Conservation (phyloP, 441 rosid species). For the Bocquillonia castaneifolia region DNA sequence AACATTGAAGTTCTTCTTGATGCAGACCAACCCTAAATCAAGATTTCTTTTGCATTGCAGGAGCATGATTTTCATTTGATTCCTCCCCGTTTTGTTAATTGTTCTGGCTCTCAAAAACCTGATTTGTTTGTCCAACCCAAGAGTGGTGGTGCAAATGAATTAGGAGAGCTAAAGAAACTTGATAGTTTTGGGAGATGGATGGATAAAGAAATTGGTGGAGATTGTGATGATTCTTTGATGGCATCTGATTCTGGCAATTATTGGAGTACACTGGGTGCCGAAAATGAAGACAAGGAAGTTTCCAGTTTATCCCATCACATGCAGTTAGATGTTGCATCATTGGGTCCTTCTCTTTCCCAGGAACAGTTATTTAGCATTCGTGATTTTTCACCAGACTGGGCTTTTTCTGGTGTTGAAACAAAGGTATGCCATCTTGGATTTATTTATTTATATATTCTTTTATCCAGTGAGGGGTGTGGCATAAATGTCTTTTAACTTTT, state of each 20-base stretch:
- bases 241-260: slow-evolving; percentile 58
- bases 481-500: background rate
- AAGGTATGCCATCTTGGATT: slow-evolving; percentile 34
- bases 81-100: slow-evolving; percentile 21
- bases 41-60: slow-evolving; percentile 12
- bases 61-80: slow-evolving; percentile 25
- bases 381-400: slow-evolving; percentile 73
- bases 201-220: slow-evolving; percentile 57
- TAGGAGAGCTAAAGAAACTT: slow-evolving; percentile 45
- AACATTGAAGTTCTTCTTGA: too few relatives aligned
- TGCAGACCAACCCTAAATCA: background rate
- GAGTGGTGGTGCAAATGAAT: slow-evolving; percentile 21
- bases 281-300: slow-evolving; percentile 56
- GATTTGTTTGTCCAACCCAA: slow-evolving; percentile 26
- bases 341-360: slow-evolving; percentile 62
- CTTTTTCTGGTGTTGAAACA: slow-evolving; percentile 43
- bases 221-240: slow-evolving; percentile 55
- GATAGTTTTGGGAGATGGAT: slow-evolving; percentile 71
- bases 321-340: slow-evolving; percentile 50
- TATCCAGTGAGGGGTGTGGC: background rate
- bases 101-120: slow-evolving; percentile 26
- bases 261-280: slow-evolving; percentile 47
- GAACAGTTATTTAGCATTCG: slow-evolving; percentile 60
- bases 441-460: too few relatives aligned
- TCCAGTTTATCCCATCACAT: slow-evolving; percentile 55